Evolutionary conservation across 345 rosid genomes (phyloP).

Genomic region (Eucalyptus cloeziana): DNA sequence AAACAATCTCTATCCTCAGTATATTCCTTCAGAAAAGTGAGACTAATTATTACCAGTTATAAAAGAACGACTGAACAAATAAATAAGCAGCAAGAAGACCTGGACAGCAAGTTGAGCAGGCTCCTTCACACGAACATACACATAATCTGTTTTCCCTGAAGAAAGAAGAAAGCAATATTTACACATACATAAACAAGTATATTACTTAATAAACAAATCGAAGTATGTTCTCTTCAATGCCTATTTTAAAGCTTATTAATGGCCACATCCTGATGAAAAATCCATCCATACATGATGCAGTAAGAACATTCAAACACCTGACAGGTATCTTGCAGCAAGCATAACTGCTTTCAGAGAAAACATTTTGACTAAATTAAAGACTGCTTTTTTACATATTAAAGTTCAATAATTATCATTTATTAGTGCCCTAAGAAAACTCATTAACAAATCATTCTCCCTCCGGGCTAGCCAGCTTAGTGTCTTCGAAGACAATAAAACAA

Average conservation of each 20-base stretch:
- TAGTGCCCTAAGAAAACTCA: background rate
- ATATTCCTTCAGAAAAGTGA: background rate
- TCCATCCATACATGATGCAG: background rate
- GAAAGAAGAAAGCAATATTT: background rate
- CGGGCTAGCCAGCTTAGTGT: background rate
- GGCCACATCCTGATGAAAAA: background rate
- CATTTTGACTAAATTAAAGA: background rate
- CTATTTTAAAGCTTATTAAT: background rate
- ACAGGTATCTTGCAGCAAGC: background rate
- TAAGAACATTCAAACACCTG: background rate
- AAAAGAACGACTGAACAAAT: background rate
- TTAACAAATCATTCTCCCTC: background rate
- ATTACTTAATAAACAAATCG: background rate
- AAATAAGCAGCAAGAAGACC: conserved; percentile 34
- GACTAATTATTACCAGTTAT: background rate
- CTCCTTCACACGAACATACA: conserved; percentile 57
- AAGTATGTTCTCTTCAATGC: background rate
- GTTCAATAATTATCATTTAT: background rate
- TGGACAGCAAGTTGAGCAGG: conserved; percentile 61
- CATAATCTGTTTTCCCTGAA: conserved; percentile 86
- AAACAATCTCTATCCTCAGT: background rate
- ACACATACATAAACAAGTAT: background rate
- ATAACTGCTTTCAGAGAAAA: background rate
- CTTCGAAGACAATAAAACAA: background rate
- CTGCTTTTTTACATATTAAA: background rate